phyloP scores from a whole-genome alignment of 2,329 filamentous ascomycete genomes.

The Fusarium torreyae region DNA sequence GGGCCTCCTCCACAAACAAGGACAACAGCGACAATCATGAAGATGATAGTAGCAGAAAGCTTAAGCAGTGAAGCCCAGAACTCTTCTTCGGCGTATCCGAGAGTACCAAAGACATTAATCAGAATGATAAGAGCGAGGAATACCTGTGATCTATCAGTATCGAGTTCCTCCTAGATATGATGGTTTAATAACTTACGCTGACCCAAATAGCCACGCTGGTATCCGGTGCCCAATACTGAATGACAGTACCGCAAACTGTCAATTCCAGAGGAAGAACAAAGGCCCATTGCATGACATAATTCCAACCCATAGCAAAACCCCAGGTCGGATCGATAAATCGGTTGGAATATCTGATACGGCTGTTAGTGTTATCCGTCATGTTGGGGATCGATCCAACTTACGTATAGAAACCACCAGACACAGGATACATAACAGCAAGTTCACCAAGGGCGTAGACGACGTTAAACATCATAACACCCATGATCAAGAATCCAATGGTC shows the following conservation, averaged over 20 bases:
- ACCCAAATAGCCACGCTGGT: slow-evolving; percentile 68
- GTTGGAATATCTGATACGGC: slow-evolving; percentile 59
- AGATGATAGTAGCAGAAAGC: slow-evolving; percentile 70
- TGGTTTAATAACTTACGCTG: slow-evolving; percentile 49
- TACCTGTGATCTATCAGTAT: slow-evolving; percentile 49
- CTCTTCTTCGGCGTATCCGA: slow-evolving; percentile 72
- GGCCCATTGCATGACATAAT: slow-evolving; percentile 63
- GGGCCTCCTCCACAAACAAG: slow-evolving; percentile 74
- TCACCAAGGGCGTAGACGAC: slow-evolving; percentile 75
- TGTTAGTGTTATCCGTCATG: background rate
- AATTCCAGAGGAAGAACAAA: slow-evolving; percentile 64
- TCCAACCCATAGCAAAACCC: slow-evolving; percentile 62
- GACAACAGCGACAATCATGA: slow-evolving; percentile 75
- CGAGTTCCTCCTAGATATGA: background rate
- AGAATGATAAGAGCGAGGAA: slow-evolving; percentile 67
- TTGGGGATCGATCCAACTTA: slow-evolving; percentile 9
- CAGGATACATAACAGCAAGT: slow-evolving; percentile 55
- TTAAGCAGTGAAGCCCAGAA: slow-evolving; percentile 72
- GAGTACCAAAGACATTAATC: slow-evolving; percentile 70
- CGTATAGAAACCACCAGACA: slow-evolving; percentile 72
- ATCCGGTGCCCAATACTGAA: slow-evolving; percentile 63
- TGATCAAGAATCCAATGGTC: slow-evolving; percentile 67
- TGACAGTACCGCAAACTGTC: slow-evolving; percentile 65
- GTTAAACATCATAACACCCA: slow-evolving; percentile 73
- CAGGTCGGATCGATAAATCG: slow-evolving; percentile 71